Percentiles rank a stretch among this genome's conserved stretches.
These are phyloP conservation scores for Cyclotella choctawhatcheeana DNA, from an alignment of 108 stramenopile genomes.

Conservation along the genomic window DNA sequence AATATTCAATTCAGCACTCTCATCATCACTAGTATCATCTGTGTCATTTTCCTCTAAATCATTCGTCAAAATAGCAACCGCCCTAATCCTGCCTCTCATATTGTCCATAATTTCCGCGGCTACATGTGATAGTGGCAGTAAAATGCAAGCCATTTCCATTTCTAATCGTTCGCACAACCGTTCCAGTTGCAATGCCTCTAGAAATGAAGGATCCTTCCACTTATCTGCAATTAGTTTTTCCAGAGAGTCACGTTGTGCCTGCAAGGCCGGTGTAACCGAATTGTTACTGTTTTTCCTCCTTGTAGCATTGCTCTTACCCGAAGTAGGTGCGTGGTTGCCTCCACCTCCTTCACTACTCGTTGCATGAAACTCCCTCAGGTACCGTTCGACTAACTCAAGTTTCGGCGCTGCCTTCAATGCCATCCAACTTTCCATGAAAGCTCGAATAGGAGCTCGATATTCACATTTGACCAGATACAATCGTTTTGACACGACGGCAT, in stretches of 20 bases:
- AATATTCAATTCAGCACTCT: slow-evolving; percentile 6
- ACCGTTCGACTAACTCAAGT: slow-evolving; percentile 70
- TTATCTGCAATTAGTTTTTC: slow-evolving; percentile 50
- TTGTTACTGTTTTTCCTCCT: slow-evolving; percentile 3
- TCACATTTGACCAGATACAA: slow-evolving; percentile 90
- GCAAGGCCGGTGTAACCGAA: slow-evolving; percentile 7
- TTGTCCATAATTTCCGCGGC: slow-evolving; percentile 68
- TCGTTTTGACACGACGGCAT: slow-evolving; percentile 81
- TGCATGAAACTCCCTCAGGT: slow-evolving; percentile 40
- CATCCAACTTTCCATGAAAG: slow-evolving; percentile 82
- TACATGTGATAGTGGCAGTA: slow-evolving; percentile 80
- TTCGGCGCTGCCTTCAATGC: slow-evolving; percentile 77
- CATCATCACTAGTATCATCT: slow-evolving; percentile 4
- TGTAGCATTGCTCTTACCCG: neutral
- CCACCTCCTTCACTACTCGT: slow-evolving; percentile 1
- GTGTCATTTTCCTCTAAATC: slow-evolving; percentile 42
- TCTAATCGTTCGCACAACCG: slow-evolving; percentile 71
- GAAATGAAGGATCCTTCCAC: slow-evolving; percentile 70
- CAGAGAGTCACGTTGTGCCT: slow-evolving; percentile 28
- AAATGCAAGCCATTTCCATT: slow-evolving; percentile 68
- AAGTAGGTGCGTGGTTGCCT: neutral
- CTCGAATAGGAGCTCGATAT: slow-evolving; percentile 88
- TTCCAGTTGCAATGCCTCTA: slow-evolving; percentile 79
- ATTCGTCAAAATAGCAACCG: slow-evolving; percentile 57
- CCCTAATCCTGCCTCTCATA: slow-evolving; percentile 57